Conservation (phyloP, 106 monocot genomes). For the Acanthochlamys bracteata region DNA sequence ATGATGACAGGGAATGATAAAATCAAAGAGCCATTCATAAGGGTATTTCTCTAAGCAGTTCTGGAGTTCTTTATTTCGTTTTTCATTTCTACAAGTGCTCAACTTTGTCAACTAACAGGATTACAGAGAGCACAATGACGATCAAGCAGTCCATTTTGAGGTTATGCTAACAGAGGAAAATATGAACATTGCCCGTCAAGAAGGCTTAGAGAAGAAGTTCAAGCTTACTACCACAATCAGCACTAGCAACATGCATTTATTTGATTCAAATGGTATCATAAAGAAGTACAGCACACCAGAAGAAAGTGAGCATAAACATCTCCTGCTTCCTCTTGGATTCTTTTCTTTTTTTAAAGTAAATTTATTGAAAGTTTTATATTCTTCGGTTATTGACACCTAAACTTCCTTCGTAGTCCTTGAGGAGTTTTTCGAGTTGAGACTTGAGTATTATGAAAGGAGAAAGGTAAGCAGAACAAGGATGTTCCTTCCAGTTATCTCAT, state of each 20-base stretch:
- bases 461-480: constrained; percentile 31
- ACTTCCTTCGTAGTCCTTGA: constrained; percentile 52
- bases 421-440: constrained; percentile 66
- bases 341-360: background rate
- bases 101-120: constrained; percentile 31
- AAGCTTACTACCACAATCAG: constrained; percentile 70
- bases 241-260: constrained; percentile 96
- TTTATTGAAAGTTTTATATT: background rate
- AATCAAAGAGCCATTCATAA: constrained; percentile 82
- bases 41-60: constrained; percentile 24
- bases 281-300: constrained; percentile 90
- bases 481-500: background rate
- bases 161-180: constrained; percentile 70
- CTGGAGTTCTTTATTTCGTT: no score
- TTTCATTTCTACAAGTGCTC: no score
- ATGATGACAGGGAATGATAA: constrained; percentile 59
- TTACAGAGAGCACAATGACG: constrained; percentile 68
- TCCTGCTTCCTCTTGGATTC: no score
- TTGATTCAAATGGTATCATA: constrained; percentile 71
- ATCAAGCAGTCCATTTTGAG: constrained; percentile 63
- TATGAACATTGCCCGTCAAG: constrained; percentile 50
- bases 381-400: background rate
- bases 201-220: constrained; percentile 87
- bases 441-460: constrained; percentile 73
- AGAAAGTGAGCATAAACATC: constrained; percentile 41